Evolutionary conservation across 2,329 filamentous ascomycete genomes (phyloP).

Genomic region (Aplosporella prunicola): DNA sequence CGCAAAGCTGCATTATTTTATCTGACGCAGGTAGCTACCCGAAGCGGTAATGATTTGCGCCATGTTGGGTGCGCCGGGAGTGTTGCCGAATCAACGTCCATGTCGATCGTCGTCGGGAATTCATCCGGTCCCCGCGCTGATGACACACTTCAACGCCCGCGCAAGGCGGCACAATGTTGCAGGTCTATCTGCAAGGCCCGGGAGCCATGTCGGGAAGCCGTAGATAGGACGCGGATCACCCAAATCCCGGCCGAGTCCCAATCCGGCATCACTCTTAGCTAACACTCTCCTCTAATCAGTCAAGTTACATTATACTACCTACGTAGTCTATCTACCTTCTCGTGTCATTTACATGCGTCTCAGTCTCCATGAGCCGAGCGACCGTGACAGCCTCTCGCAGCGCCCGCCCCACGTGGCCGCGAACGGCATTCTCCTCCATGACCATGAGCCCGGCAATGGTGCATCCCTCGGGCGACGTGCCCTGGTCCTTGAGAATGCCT

Average conservation of each 20-base stretch:
- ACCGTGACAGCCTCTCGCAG: constrained; percentile 41
- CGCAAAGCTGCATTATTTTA: too few species aligned
- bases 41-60: background rate
- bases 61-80: background rate
- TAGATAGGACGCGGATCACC: too few species aligned
- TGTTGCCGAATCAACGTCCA: background rate
- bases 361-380: constrained; percentile 33
- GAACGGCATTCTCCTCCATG: constrained; percentile 22
- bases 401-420: constrained; percentile 23
- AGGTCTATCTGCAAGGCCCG: too few species aligned
- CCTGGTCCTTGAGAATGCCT: constrained; percentile 20
- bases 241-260: too few species aligned
- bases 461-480: constrained; percentile 23
- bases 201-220: too few species aligned
- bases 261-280: too few species aligned
- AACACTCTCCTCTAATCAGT: too few species aligned
- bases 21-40: background rate
- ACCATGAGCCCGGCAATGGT: constrained; percentile 27
- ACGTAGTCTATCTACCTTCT: constrained; percentile 14
- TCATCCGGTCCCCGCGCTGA: background rate
- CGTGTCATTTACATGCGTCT: constrained; percentile 35
- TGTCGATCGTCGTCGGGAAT: background rate
- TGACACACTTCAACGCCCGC: background rate
- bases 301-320: too few species aligned
- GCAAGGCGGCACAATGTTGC: too few species aligned